Evolutionary conservation across 192 early-diverging fungal genomes (phyloP).

Genomic region (Coemansia sp.): DNA sequence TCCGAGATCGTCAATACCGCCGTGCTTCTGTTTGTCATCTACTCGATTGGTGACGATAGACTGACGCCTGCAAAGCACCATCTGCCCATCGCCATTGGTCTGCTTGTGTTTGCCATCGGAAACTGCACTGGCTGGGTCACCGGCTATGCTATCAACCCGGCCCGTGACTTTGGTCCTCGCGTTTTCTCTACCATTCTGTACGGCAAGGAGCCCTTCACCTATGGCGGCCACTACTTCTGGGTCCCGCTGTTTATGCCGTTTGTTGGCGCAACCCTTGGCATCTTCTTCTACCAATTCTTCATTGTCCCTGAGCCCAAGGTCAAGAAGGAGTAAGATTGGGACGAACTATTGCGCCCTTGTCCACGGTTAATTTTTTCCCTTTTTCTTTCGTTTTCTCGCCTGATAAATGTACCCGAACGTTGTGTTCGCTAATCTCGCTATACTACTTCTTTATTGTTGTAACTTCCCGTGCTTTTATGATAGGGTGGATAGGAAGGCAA

Average conservation of each 20-base stretch:
- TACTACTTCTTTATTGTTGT: too few species aligned
- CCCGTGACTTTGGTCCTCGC: conserved; percentile 79
- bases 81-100: conserved; percentile 61
- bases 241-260: conserved; percentile 70
- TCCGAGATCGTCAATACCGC: conserved; percentile 72
- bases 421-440: not conserved
- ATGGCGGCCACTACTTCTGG: conserved; percentile 69
- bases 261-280: conserved; percentile 63
- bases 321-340: conserved; percentile 34
- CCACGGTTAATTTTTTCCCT: too few species aligned
- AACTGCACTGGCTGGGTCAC: conserved; percentile 67
- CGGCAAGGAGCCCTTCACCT: conserved; percentile 67
- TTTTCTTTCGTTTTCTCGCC: not conserved
- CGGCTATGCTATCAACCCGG: conserved; percentile 73
- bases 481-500: not conserved
- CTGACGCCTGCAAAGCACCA: conserved; percentile 60
- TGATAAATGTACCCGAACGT: not conserved
- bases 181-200: conserved; percentile 69
- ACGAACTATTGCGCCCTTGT: too few species aligned
- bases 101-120: conserved; percentile 63
- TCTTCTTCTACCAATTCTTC: conserved; percentile 62
- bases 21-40: conserved; percentile 64
- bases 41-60: conserved; percentile 62
- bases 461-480: not conserved
- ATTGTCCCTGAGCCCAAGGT: conserved; percentile 55